phyloP scores from a whole-genome alignment of 140 eudicot species.

The Cichorium intybus region DNA sequence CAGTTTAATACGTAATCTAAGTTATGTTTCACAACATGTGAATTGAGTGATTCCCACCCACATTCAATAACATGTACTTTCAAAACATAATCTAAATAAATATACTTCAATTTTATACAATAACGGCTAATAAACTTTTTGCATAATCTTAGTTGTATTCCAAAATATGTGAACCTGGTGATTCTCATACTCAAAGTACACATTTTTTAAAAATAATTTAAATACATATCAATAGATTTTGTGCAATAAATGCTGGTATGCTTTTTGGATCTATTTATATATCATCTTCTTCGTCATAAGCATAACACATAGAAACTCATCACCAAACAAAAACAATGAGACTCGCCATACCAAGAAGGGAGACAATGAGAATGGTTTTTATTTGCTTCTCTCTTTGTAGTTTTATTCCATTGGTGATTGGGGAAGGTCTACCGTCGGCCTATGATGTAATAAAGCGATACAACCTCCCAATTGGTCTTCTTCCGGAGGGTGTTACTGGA shows the following conservation, averaged over 20 bases:
- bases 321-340: neutral
- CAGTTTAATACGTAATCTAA: neutral
- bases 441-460: conserved; percentile 16
- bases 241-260: neutral
- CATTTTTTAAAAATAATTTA: neutral
- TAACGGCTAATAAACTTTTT: neutral
- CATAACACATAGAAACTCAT: conserved; percentile 2
- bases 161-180: neutral
- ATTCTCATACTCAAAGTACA: neutral
- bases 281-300: neutral
- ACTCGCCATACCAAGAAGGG: neutral
- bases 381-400: conserved; percentile 13
- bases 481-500: conserved; percentile 21
- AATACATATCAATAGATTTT: neutral
- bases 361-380: neutral
- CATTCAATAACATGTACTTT: neutral
- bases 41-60: neutral
- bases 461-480: conserved; percentile 29
- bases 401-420: neutral
- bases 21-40: neutral
- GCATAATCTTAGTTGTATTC: neutral
- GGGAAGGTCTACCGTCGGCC: neutral
- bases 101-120: neutral
- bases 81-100: neutral
- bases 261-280: conserved; percentile 1